These are phyloP conservation scores for Chlamydomonas incerta DNA, from an alignment of 139 green algal species.

Conservation along the genomic window DNA sequence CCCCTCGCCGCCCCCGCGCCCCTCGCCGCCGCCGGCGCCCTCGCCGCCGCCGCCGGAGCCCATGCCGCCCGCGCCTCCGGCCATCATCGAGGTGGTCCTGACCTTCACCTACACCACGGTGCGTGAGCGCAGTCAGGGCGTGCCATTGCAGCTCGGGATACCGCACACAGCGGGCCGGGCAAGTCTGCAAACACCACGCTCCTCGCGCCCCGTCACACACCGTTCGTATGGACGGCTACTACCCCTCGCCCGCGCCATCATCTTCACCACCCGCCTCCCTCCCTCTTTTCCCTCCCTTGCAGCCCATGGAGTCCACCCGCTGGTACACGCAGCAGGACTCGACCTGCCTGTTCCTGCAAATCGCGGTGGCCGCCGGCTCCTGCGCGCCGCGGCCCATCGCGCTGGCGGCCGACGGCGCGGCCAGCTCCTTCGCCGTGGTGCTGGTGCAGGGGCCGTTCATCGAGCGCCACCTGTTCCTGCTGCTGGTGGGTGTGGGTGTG, in stretches of 20 bases:
- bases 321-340: neutral
- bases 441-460: neutral
- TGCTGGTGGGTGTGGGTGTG: no score
- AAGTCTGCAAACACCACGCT: no score
- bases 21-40: neutral
- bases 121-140: no score
- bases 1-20: neutral
- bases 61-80: neutral
- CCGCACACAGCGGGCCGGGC: no score
- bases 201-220: no score
- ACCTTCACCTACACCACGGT: neutral
- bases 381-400: neutral
- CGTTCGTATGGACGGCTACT: no score
- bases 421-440: neutral
- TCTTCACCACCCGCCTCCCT: no score
- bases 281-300: no score
- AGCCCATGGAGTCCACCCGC: neutral
- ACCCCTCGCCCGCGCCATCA: no score
- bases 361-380: neutral
- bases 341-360: neutral
- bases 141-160: no score
- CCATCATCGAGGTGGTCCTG: neutral
- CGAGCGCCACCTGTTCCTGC: no score
- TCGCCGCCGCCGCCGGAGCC: neutral
- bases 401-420: neutral